Percentiles rank a stretch among this genome's conserved stretches.
Conservation (phyloP, 202 grass and related monocot species). For the Eragrostis tef region DNA sequence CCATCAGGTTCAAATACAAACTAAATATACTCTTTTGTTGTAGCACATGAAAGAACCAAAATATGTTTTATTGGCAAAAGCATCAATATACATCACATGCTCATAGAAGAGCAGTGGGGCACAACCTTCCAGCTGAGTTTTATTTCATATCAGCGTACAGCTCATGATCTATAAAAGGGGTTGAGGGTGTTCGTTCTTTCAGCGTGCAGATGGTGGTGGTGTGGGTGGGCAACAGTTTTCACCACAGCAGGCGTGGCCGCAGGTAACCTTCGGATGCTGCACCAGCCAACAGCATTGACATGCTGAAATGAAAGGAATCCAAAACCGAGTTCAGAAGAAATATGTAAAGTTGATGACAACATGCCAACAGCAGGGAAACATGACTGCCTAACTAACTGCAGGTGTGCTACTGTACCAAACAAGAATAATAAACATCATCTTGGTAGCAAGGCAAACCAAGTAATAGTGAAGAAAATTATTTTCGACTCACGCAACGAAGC, state of each 20-base stretch:
- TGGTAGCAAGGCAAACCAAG: not conserved
- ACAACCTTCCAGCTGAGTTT: not conserved
- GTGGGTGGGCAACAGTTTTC: slow-evolving; percentile 53
- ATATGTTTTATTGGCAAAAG: slow-evolving; percentile 30
- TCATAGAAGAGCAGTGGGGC: not conserved
- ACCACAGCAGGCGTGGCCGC: slow-evolving; percentile 64
- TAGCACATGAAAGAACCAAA: slow-evolving; percentile 3
- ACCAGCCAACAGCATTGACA: slow-evolving; percentile 70
- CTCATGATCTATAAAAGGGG: slow-evolving; percentile 8
- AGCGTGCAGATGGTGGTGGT: not conserved
- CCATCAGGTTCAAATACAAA: not conserved
- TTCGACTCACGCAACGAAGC: slow-evolving; percentile 46
- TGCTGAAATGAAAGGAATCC: slow-evolving; percentile 39
- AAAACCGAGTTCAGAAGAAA: slow-evolving; percentile 21
- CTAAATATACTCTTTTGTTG: not conserved
- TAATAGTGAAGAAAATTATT: not conserved
- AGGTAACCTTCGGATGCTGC: slow-evolving; percentile 54
- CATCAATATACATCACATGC: not conserved
- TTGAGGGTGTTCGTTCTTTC: not conserved
- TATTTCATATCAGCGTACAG: slow-evolving; percentile 4
- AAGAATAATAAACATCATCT: not conserved
- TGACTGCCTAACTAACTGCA: slow-evolving; percentile 15
- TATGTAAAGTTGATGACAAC: slow-evolving; percentile 23
- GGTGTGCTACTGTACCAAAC: not conserved
- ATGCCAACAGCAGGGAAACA: slow-evolving; percentile 14